phyloP scores from a whole-genome alignment of 23 red algal genomes.

The Gracilariopsis chorda region DNA sequence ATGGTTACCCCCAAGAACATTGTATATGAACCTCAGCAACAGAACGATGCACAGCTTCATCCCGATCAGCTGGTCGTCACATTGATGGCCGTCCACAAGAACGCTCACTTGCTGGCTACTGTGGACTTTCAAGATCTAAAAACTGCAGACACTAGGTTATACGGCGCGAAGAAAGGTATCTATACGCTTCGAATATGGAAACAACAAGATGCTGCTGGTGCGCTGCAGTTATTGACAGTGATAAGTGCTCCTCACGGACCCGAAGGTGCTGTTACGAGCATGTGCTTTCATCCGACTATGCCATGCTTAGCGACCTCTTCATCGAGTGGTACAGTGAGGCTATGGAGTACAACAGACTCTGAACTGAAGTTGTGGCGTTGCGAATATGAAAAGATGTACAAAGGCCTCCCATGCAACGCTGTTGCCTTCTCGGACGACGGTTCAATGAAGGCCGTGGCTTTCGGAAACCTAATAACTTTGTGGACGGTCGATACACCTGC shows the following conservation, averaged over 20 bases:
- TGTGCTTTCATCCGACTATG: conserved; percentile 34
- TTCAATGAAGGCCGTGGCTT: conserved; percentile 44
- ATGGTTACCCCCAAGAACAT: conserved; percentile 11
- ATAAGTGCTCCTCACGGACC: conserved; percentile 43
- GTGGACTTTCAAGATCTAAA: conserved; percentile 23
- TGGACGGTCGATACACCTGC: conserved; percentile 25
- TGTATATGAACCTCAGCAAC: background rate
- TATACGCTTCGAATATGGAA: conserved; percentile 41
- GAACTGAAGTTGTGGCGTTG: conserved; percentile 30
- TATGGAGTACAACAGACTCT: conserved; percentile 2
- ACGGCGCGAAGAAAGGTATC: background rate
- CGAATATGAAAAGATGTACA: conserved; percentile 36
- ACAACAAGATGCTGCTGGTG: background rate
- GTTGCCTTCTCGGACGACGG: conserved; percentile 62
- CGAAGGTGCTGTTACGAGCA: conserved; percentile 3
- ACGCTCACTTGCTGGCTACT: conserved; percentile 15
- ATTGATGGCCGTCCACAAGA: background rate
- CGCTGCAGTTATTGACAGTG: background rate
- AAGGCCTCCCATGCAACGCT: background rate
- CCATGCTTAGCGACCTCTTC: conserved; percentile 33
- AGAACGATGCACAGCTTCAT: background rate
- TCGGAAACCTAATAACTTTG: conserved; percentile 41
- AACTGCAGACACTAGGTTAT: background rate
- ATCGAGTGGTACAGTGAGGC: conserved; percentile 12
- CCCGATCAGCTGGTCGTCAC: conserved; percentile 20